phyloP scores from a whole-genome alignment of 78 protist genomes.

The Ministeria vibrans region DNA sequence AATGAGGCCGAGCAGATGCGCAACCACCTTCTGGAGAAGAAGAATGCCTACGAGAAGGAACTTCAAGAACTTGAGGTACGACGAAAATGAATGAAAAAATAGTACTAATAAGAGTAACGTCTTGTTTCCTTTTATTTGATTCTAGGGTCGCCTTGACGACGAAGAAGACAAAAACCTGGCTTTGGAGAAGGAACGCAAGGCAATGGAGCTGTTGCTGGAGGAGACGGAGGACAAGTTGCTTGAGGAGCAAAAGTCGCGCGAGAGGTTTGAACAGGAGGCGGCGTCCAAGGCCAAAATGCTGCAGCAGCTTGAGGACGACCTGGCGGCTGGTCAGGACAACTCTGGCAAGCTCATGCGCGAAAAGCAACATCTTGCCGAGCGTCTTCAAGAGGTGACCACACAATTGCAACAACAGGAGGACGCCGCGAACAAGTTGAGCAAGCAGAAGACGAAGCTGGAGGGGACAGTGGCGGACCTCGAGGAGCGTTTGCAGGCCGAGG shows the following conservation, averaged over 20 bases:
- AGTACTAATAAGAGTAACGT: neutral
- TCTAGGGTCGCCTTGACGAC: neutral
- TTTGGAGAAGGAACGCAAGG: slow-evolving; percentile 5
- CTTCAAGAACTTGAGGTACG: slow-evolving; percentile 38
- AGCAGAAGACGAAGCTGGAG: slow-evolving; percentile 28
- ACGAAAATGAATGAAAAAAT: too few relatives aligned
- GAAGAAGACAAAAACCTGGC: slow-evolving; percentile 17
- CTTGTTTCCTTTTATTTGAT: neutral
- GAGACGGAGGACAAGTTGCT: slow-evolving; percentile 34
- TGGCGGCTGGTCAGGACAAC: neutral
- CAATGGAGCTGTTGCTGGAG: slow-evolving; percentile 36
- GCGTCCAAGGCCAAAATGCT: slow-evolving; percentile 5
- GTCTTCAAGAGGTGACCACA: neutral
- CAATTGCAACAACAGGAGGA: slow-evolving; percentile 28
- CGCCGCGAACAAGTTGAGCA: slow-evolving; percentile 1
- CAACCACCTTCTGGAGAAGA: neutral
- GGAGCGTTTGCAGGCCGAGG: slow-evolving; percentile 10
- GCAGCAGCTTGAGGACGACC: slow-evolving; percentile 13
- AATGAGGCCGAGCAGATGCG: neutral
- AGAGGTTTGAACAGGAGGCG: neutral
- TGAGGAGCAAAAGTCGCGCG: slow-evolving; percentile 21
- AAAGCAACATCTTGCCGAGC: neutral
- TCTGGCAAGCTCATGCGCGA: neutral
- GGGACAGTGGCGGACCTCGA: slow-evolving; percentile 23
- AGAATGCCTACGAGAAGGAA: neutral